Base-by-base conservation (phyloP, 495 filamentous ascomycete species). In the Lepraria neglecta region DNA sequence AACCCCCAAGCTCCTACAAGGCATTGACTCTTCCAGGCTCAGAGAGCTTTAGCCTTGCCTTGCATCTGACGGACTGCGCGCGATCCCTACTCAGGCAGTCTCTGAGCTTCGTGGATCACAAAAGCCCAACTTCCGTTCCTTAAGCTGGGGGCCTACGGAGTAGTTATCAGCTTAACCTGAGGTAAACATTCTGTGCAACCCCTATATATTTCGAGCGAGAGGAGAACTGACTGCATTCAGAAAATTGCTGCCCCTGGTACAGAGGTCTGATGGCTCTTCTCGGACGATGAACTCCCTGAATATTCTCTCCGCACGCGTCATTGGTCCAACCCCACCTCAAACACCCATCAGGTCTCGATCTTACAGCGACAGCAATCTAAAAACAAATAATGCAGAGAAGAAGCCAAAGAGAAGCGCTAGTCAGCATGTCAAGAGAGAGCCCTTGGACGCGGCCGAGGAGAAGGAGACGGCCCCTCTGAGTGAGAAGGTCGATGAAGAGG, bases 231-330 rank as follows among this genome's bases (percentile, higher is more conserved):
- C 27, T 44, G 42, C 48, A 21, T 21, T 45, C 17, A 31, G 38
- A 21, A 53, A 14, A 14, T 24, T 42, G 31, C 31, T 53, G 27
- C 9, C 7, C 38, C 40, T 38, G 21, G n/a, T 55, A 15, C 24
- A 45, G 21, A 45, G 51, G 28, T 40, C 52, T 56, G 74, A 84
- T 86, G 82, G 77, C 79, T 77, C 72, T 71, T 67, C 68, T 69
- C 68, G 71, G 77, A 91, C 86, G 77, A 98, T 98, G 92, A 97
- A 97, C 87, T 95, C 92, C 69, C 77, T 97, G 78, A 96, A 95
- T 75, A 88, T 96, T 73, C 81, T 98, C 73, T 95, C 90, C 65
- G 83, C 89, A 71, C 86, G 88, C 77, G 89, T 94, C 71, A 84
- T 88, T 64, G 85, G 85, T 67, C 80, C 79, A 71, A 79, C 82